phyloP scores from a whole-genome alignment of 805 yeast genomes.

The Lipomyces sp. region DNA sequence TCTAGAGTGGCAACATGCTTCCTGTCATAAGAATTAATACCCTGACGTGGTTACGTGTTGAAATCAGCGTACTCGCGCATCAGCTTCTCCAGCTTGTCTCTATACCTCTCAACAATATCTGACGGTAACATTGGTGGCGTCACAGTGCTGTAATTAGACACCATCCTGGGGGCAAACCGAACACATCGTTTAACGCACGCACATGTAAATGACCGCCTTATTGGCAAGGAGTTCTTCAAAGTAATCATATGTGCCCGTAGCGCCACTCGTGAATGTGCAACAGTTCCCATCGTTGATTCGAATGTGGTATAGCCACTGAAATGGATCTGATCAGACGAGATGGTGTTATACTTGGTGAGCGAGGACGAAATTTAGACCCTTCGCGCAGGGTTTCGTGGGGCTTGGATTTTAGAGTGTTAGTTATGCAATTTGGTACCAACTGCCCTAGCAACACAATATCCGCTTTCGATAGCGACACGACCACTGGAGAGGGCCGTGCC shows the following conservation, averaged over 20 bases:
- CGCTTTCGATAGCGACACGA: too few relatives aligned
- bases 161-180: not conserved
- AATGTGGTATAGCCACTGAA: not conserved
- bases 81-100: conserved; percentile 49
- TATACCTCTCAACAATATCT: conserved; percentile 49
- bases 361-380: not conserved
- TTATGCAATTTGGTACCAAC: too few relatives aligned
- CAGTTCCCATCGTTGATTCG: not conserved
- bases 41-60: conserved; percentile 19
- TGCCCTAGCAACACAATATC: too few relatives aligned
- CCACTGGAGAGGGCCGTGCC: too few relatives aligned
- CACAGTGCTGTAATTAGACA: not conserved
- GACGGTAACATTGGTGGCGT: conserved; percentile 11
- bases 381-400: too few relatives aligned
- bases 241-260: not conserved
- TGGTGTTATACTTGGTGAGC: too few relatives aligned
- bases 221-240: not conserved
- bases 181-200: not conserved
- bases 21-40: conserved; percentile 6
- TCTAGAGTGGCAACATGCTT: conserved; percentile 56
- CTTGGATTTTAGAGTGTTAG: too few relatives aligned
- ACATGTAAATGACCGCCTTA: not conserved
- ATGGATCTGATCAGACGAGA: not conserved
- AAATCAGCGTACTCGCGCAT: conserved; percentile 34
- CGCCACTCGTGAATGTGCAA: not conserved